Evolutionary conservation across 306 rosid genomes (phyloP).

Genomic region (Corylus americana): DNA sequence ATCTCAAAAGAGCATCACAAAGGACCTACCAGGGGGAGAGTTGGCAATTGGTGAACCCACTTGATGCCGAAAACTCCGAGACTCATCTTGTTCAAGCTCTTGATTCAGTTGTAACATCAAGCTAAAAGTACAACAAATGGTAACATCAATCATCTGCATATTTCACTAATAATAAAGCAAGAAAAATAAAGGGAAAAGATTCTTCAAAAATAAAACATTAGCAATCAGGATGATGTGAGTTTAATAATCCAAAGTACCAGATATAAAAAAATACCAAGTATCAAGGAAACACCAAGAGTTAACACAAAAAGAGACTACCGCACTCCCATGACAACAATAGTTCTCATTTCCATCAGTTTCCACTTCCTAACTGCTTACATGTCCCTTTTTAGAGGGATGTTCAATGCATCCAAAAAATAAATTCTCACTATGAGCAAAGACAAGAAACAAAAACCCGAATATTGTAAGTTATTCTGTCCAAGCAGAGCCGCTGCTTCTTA

Average conservation of each 20-base stretch:
- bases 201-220: constrained; percentile 15
- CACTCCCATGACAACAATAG: not conserved
- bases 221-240: not conserved
- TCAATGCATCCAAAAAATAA: not conserved
- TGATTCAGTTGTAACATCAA: constrained; percentile 91
- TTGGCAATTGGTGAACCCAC: constrained; percentile 81
- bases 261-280: not conserved
- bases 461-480: not conserved
- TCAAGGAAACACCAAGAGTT: no score
- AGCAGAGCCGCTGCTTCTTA: not conserved
- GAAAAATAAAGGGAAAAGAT: constrained; percentile 18
- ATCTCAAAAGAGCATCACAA: constrained; percentile 16
- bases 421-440: not conserved
- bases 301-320: not conserved
- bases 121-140: constrained; percentile 35
- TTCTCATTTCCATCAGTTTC: not conserved
- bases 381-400: not conserved
- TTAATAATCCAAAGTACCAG: not conserved
- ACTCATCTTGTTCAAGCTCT: constrained; percentile 93
- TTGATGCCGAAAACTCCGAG: constrained; percentile 73
- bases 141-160: constrained; percentile 22
- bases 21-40: constrained; percentile 90
- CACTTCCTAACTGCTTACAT: not conserved
- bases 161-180: constrained; percentile 5
- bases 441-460: not conserved